A percentile compares a stretch with the other conserved stretches of the same genome.
phyloP scores from a whole-genome alignment of 2,329 filamentous ascomycete species.

The Davidsoniella eucalypti region DNA sequence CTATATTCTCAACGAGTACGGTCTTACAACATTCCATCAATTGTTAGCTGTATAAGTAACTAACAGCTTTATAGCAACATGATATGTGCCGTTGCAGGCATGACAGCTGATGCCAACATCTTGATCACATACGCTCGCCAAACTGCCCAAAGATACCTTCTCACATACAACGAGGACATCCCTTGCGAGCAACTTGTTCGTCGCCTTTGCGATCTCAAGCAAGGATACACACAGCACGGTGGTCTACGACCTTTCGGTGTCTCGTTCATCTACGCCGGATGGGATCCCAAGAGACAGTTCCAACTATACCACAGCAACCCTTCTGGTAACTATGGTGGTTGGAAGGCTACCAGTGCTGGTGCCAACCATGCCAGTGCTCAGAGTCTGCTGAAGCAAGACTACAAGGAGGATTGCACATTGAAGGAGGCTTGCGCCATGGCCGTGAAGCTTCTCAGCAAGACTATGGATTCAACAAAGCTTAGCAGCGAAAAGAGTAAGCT shows the following conservation, averaged over 20 bases:
- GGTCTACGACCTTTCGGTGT: slow-evolving; percentile 96
- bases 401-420: slow-evolving; percentile 93
- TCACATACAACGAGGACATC: slow-evolving; percentile 99
- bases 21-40: slow-evolving; percentile 9
- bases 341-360: slow-evolving; percentile 96
- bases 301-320: slow-evolving; percentile 99
- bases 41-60: neutral
- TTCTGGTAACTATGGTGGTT: slow-evolving; percentile 95
- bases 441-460: slow-evolving; percentile 98
- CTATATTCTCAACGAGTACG: slow-evolving; percentile 95
- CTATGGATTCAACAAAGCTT: slow-evolving; percentile 97
- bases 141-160: slow-evolving; percentile 90
- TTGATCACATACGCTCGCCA: slow-evolving; percentile 99
- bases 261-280: slow-evolving; percentile 98
- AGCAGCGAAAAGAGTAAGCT: slow-evolving; percentile 93
- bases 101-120: slow-evolving; percentile 99
- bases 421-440: slow-evolving; percentile 95
- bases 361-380: slow-evolving; percentile 97
- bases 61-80: slow-evolving; percentile 56
- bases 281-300: slow-evolving; percentile 90
- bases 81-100: slow-evolving; percentile 97
- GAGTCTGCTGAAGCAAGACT: slow-evolving; percentile 95
- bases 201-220: slow-evolving; percentile 91
- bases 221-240: slow-evolving; percentile 98
- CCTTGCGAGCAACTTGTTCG: slow-evolving; percentile 97